Evolutionary conservation across 1,139 yeast genomes (phyloP).

Genomic region (Kodamaea plutei): DNA sequence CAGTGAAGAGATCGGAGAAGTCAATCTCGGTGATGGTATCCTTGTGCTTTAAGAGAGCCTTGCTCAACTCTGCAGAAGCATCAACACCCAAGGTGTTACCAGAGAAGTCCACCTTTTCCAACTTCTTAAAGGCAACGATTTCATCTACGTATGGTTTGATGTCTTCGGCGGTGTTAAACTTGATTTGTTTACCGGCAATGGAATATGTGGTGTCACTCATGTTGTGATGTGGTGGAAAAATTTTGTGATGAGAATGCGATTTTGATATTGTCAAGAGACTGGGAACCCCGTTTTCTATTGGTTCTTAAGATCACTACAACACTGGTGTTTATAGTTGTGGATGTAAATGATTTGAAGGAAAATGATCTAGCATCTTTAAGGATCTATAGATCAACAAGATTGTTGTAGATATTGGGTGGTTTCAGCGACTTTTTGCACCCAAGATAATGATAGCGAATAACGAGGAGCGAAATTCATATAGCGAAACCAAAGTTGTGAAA

Average conservation of each 20-base stretch:
- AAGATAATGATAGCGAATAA: too few relatives aligned
- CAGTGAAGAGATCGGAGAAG: slow-evolving; percentile 90
- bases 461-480: too few relatives aligned
- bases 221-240: background rate
- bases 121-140: slow-evolving; percentile 31
- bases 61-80: slow-evolving; percentile 72
- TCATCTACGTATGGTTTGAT: slow-evolving; percentile 62
- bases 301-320: too few relatives aligned
- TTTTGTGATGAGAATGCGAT: slow-evolving; percentile 1
- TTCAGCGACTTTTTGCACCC: too few relatives aligned
- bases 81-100: slow-evolving; percentile 95
- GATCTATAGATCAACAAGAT: too few relatives aligned
- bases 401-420: too few relatives aligned
- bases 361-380: too few relatives aligned
- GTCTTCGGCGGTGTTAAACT: slow-evolving; percentile 70
- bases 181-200: slow-evolving; percentile 72
- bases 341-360: background rate
- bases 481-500: too few relatives aligned
- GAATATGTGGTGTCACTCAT: slow-evolving; percentile 52
- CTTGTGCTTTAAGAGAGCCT: slow-evolving; percentile 48
- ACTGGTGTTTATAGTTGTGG: background rate
- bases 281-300: too few relatives aligned
- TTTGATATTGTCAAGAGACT: background rate
- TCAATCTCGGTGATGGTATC: slow-evolving; percentile 61
- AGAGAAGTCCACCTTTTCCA: slow-evolving; percentile 69